Conservation (phyloP, 1,139 yeast genomes). For the Candida sp. region DNA sequence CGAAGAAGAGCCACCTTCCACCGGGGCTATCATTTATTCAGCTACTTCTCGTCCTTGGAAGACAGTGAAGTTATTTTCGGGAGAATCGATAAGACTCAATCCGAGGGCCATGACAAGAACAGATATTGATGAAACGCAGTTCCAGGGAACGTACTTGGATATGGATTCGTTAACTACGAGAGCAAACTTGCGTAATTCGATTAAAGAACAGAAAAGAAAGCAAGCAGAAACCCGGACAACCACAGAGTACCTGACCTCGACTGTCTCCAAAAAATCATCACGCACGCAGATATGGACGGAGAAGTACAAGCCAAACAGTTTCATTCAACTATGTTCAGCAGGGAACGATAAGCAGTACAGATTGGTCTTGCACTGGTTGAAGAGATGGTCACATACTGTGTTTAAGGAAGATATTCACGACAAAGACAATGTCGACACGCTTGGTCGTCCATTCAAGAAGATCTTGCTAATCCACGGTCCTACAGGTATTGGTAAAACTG, state of each 20-base stretch:
- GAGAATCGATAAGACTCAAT: conserved; percentile 23
- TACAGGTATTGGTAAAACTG: conserved; percentile 96
- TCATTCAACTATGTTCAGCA: conserved; percentile 62
- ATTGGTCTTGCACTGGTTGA: conserved; percentile 74
- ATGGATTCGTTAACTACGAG: conserved; percentile 35
- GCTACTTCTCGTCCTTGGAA: conserved; percentile 13
- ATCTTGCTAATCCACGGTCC: conserved; percentile 87
- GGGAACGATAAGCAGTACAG: conserved; percentile 89
- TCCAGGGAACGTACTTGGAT: conserved; percentile 24
- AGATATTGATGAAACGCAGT: conserved; percentile 9
- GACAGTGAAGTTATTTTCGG: conserved; percentile 28
- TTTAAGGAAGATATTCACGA: conserved; percentile 43
- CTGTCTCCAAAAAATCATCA: neutral
- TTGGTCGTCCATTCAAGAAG: conserved; percentile 73
- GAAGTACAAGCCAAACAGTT: conserved; percentile 78
- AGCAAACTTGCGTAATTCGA: conserved; percentile 27
- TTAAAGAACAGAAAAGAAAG: conserved; percentile 21
- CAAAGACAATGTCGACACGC: conserved; percentile 48
- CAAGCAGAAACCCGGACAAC: conserved; percentile 3
- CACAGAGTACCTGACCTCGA: neutral
- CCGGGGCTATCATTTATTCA: neutral
- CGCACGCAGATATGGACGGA: conserved; percentile 64
- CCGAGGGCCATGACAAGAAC: conserved; percentile 14
- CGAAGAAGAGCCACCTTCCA: neutral
- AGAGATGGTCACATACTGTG: conserved; percentile 78